Conservation (phyloP, 768 basidiomycete genomes). For the Tephrocybe sp. region DNA sequence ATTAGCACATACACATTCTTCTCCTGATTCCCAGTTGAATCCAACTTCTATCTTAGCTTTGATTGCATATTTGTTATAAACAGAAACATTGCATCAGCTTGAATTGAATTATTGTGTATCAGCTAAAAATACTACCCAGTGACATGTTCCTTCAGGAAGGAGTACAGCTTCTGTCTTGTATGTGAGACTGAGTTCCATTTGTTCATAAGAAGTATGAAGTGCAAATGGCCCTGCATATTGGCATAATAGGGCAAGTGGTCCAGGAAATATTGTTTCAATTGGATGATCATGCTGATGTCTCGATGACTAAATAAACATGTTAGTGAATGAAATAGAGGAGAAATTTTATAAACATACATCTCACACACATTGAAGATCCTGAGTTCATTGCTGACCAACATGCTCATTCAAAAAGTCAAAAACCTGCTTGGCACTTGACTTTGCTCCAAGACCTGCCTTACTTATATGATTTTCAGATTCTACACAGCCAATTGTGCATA, state of each 20-base stretch:
- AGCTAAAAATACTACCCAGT: slow-evolving; percentile 16
- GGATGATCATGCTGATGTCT: slow-evolving; percentile 21
- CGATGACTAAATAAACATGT: slow-evolving; percentile 21
- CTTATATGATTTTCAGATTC: slow-evolving; percentile 25
- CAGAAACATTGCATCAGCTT: too few relatives aligned
- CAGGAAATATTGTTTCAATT: slow-evolving; percentile 25
- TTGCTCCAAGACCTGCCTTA: slow-evolving; percentile 17
- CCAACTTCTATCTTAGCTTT: slow-evolving; percentile 9
- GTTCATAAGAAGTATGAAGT: slow-evolving; percentile 23
- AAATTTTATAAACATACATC: too few relatives aligned
- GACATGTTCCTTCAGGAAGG: slow-evolving; percentile 25
- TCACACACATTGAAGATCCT: too few relatives aligned
- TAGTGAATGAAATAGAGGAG: slow-evolving; percentile 10
- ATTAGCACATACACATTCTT: slow-evolving; percentile 15
- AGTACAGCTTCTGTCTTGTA: slow-evolving; percentile 23
- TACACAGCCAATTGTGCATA: slow-evolving; percentile 31
- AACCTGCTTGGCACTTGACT: slow-evolving; percentile 18
- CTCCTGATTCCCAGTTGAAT: slow-evolving; percentile 17
- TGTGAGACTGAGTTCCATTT: slow-evolving; percentile 30
- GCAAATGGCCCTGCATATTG: slow-evolving; percentile 29
- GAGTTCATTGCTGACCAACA: too few relatives aligned
- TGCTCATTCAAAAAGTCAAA: slow-evolving; percentile 21
- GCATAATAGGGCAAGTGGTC: slow-evolving; percentile 20
- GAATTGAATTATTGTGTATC: too few relatives aligned
- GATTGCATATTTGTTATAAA: background rate